These are phyloP conservation scores for Batrachochytrium dendrobatidis DNA, from an alignment of 371 early-diverging fungal species.

Conservation along the genomic window DNA sequence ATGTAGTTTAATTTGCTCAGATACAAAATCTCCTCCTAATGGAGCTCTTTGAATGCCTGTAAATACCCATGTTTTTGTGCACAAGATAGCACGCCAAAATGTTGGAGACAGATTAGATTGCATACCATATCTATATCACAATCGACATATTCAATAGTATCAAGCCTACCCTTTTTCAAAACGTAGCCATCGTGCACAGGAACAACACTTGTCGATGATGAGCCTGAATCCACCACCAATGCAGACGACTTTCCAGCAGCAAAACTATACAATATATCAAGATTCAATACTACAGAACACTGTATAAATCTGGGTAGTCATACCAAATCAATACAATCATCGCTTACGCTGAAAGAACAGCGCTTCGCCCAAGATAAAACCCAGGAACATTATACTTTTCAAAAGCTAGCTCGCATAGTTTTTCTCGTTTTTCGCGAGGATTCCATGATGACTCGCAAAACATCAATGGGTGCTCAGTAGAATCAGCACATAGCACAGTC, in stretches of 20 bases:
- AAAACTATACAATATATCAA: slow-evolving; percentile 47
- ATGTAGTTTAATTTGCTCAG: slow-evolving; percentile 62
- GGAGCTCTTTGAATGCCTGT: slow-evolving; percentile 66
- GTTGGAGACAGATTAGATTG: too few species aligned
- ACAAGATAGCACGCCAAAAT: too few species aligned
- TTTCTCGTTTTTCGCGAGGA: slow-evolving; percentile 66
- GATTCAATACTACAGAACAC: neutral
- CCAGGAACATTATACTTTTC: slow-evolving; percentile 87
- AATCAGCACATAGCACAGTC: slow-evolving; percentile 42
- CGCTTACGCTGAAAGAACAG: slow-evolving; percentile 84
- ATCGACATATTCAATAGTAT: too few species aligned
- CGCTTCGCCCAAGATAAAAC: slow-evolving; percentile 82
- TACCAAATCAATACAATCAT: neutral
- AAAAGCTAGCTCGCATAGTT: slow-evolving; percentile 84
- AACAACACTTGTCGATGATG: slow-evolving; percentile 72
- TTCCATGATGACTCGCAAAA: slow-evolving; percentile 90
- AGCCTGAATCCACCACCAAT: slow-evolving; percentile 89
- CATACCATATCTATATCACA: too few species aligned
- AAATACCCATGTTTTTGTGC: slow-evolving; percentile 9
- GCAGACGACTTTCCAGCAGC: slow-evolving; percentile 83
- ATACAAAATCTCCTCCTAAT: slow-evolving; percentile 76
- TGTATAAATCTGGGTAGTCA: neutral
- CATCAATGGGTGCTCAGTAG: slow-evolving; percentile 78
- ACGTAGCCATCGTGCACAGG: slow-evolving; percentile 95
- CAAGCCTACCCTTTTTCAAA: slow-evolving; percentile 65